Evolutionary conservation across 2,329 filamentous ascomycete genomes (phyloP), one percentile per base, ranked within the genome.

Genomic region (Stachybotrys elegans): DNA sequence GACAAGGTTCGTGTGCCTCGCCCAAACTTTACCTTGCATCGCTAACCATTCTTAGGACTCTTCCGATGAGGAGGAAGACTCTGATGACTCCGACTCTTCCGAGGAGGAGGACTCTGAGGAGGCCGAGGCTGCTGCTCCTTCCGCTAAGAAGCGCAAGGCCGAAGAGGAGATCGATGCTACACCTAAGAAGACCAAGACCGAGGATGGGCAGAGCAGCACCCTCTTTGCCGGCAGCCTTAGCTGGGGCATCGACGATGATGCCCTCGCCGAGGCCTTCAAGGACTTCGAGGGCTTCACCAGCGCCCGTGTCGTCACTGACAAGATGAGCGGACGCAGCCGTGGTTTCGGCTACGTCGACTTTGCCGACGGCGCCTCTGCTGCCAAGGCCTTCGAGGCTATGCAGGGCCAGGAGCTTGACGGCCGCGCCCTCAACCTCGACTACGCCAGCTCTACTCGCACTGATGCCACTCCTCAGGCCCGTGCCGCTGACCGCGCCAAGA

Each of bases 261-360:
- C 80, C 70, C 82, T 96, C 51, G 76, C 79, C 54, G 78, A 84
- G 57, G 86, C 92, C 65, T 95, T 96, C 72, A 80, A 90, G 72
- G 70, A 79, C 50, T 92, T 84, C 58, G 84, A 84, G 51, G 85
- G 85, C 59, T 75, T 94, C 45, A 70, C 73, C 53, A 78, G 81
- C 57, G 85, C 83, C 52, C 85, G 88, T 57, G 83, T 95, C 60
- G 87, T 95, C 65, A 91, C 83, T 56, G 88, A 95, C 72, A 84
- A 84, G 65, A 81, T 84, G 44, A 79, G 76, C 59, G 87, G 88
- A 58, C 85, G 88, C 61, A 92, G 90, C 68, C 90, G 90, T 71
- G 91, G 88, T 53, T 95, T 94, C 67, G 91, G 91, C 49, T 96
- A 95, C 64, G 87, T 95, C 57, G 90, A 95, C 73, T 95, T 91